Evolutionary conservation across 2,329 filamentous ascomycete genomes (phyloP), one percentile per base, ranked within the genome.

Genomic region (Phoma sp.): DNA sequence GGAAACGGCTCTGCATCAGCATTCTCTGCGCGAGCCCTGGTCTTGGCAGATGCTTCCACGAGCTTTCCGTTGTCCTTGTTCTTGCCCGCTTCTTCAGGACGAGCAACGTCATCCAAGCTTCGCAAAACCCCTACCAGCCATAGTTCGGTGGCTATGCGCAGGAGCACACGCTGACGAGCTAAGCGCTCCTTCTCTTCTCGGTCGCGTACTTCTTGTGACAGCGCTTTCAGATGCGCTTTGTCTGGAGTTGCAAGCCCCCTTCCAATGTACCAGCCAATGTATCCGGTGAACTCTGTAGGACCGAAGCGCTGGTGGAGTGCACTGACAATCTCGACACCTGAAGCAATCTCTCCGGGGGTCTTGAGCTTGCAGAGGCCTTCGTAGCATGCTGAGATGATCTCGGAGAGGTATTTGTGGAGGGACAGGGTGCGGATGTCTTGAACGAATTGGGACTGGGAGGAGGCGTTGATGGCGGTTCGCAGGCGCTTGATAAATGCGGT

Each of bases 401-500:
- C 94, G 65, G 94, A 97, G 15, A 98, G 86, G 77, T 98, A 98
- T 75, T 96, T 97, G 82, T 94, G 91, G 45, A 98, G 84, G 65
- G 93, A 97, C 25, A 98, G 83, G 24, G 91, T 90, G 68, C 90
- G 88, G 68, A 96, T 93, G 73, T 98, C 94, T 74, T 94, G 87
- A 43, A 96, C 80, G 77, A 98, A 96, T 55, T 92, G 95, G 63
- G 85, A 82, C 50, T 93, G 86, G 51, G 90, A 91, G 52, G 92
- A 83, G 43, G 91, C 80, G 61, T 90, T 93, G 61, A 98, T 88
- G 57, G 92, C 91, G 55, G 94, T 97, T 67, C 94, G 91, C 51
- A 98, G 83, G 70, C 94, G 91, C 78, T 96, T 97, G 73, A 98
- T 98, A 76, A 98, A 97, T 63, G 93, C 92, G 4, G 94, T 98